Evolutionary conservation across 202 grass and related monocot genomes (phyloP).

Genomic region (Eragrostis tef): DNA sequence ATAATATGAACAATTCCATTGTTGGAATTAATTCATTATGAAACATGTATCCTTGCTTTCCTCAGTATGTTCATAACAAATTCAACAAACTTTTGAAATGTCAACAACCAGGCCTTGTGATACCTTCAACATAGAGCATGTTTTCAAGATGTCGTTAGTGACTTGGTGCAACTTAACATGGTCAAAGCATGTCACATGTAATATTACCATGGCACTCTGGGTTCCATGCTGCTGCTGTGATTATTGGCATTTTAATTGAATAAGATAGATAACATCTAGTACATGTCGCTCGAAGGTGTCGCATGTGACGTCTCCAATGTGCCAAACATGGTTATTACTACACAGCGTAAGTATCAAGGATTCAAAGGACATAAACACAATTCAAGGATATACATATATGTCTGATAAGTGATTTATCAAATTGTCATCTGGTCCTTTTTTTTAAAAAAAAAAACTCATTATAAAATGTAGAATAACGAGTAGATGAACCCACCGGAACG

Average conservation of each 20-base stretch:
- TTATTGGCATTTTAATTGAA: slow-evolving; percentile 34
- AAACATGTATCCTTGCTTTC: slow-evolving; percentile 5
- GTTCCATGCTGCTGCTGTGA: slow-evolving; percentile 21
- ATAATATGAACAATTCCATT: slow-evolving; percentile 17
- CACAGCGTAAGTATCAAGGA: background rate
- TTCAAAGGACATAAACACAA: background rate
- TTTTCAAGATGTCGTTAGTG: slow-evolving; percentile 23
- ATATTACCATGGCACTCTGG: slow-evolving; percentile 25
- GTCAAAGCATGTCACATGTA: slow-evolving; percentile 21
- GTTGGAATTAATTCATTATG: background rate
- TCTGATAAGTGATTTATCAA: too few species aligned
- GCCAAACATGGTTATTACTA: slow-evolving; percentile 12
- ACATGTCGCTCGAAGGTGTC: slow-evolving; percentile 13
- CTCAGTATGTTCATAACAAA: slow-evolving; percentile 29
- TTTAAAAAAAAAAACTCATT: too few species aligned
- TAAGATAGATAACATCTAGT: background rate
- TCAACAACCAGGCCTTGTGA: too few species aligned
- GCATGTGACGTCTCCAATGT: too few species aligned
- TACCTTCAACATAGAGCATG: slow-evolving; percentile 19
- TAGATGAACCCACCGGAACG: slow-evolving; percentile 27
- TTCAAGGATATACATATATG: slow-evolving; percentile 1
- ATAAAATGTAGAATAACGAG: slow-evolving; percentile 36
- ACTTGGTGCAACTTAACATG: background rate
- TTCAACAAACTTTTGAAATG: slow-evolving; percentile 11
- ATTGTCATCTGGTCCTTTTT: too few species aligned